Conservation (phyloP, 2,329 filamentous ascomycete genomes). For the Fusarium guadeloupense region DNA sequence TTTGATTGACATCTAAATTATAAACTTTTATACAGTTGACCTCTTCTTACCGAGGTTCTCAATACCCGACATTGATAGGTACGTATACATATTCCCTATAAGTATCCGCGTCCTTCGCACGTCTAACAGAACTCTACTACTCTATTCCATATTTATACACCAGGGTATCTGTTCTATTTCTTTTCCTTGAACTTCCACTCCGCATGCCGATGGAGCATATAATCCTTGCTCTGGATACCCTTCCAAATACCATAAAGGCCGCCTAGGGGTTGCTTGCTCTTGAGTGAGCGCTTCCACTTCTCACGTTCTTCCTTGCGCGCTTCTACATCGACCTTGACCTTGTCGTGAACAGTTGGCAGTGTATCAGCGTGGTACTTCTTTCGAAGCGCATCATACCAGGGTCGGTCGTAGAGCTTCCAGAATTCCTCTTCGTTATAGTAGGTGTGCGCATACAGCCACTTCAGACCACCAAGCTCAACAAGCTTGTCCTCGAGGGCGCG, state of each 20-base stretch:
- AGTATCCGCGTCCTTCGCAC: background rate
- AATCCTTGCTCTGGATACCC: slow-evolving; percentile 66
- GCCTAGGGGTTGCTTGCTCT: slow-evolving; percentile 63
- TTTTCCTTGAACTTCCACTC: slow-evolving; percentile 62
- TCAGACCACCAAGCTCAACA: slow-evolving; percentile 75
- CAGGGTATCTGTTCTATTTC: slow-evolving; percentile 37
- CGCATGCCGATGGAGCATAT: slow-evolving; percentile 61
- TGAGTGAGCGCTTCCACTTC: slow-evolving; percentile 54
- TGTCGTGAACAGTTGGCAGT: slow-evolving; percentile 75
- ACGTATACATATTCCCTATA: background rate
- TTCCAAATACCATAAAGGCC: slow-evolving; percentile 69
- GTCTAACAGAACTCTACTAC: slow-evolving; percentile 19
- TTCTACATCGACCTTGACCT: slow-evolving; percentile 67
- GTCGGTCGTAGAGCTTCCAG: slow-evolving; percentile 68
- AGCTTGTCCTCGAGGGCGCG: slow-evolving; percentile 76
- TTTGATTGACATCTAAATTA: background rate
- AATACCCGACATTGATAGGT: background rate
- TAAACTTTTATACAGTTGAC: background rate
- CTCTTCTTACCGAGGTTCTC: background rate
- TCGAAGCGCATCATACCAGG: slow-evolving; percentile 70
- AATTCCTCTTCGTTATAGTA: slow-evolving; percentile 81
- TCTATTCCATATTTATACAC: slow-evolving; percentile 19
- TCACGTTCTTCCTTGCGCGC: slow-evolving; percentile 52
- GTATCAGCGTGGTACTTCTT: slow-evolving; percentile 68
- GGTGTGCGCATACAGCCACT: slow-evolving; percentile 88